phyloP scores from a whole-genome alignment of 345 rosid species.

The Cardamine chenopodiifolia region DNA sequence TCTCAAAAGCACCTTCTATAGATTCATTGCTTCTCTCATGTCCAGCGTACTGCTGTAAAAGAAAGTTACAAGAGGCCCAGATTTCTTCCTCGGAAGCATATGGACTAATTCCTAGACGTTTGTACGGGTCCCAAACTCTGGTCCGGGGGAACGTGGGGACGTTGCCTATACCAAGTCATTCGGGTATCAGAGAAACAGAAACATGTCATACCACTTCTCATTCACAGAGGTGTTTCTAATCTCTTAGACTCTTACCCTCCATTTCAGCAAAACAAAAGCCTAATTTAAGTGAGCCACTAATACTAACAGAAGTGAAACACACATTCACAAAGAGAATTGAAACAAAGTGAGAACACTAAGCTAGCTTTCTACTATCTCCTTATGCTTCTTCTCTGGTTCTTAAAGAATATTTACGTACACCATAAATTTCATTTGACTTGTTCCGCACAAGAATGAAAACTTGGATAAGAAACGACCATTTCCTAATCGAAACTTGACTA shows the following conservation, averaged over 20 bases:
- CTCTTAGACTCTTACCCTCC: neutral
- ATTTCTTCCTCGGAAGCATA: conserved; percentile 94
- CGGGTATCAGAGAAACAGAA: neutral
- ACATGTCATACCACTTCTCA: neutral
- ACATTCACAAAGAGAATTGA: neutral
- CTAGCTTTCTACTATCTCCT: neutral
- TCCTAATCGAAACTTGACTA: neutral
- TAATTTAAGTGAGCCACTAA: too few species aligned
- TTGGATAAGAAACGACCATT: neutral
- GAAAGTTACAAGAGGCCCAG: conserved; percentile 97
- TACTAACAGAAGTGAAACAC: too few species aligned
- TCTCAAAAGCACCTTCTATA: conserved; percentile 95
- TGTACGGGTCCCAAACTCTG: conserved; percentile 91
- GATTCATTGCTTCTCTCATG: conserved; percentile 95
- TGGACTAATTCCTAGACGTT: conserved; percentile 72
- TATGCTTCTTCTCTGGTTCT: neutral
- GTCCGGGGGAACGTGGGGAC: conserved; percentile 65
- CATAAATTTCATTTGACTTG: neutral
- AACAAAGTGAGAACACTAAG: neutral
- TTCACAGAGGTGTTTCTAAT: neutral
- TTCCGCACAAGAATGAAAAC: conserved; percentile 17
- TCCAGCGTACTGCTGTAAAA: conserved; percentile 79
- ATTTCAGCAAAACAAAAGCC: too few species aligned
- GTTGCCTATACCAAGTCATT: conserved; percentile 51
- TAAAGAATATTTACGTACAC: neutral